A percentile compares a stretch with the other conserved stretches of the same genome.
These are phyloP conservation scores for Hippophae rhamnoides DNA, from an alignment of 306 rosid species.

Conservation along the genomic window DNA sequence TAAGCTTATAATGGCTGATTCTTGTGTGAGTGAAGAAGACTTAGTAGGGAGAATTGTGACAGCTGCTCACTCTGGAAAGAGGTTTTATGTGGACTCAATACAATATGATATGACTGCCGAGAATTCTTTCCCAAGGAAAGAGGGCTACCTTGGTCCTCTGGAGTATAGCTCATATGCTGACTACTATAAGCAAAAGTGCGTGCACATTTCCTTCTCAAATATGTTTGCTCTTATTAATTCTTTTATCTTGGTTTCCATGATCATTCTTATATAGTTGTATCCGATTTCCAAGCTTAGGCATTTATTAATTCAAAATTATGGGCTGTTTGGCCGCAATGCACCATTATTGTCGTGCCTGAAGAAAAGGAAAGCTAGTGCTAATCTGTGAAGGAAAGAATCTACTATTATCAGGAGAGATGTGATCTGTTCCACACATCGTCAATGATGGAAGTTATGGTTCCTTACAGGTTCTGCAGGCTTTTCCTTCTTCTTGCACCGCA, in stretches of 20 bases:
- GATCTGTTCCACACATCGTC: slow-evolving; percentile 22
- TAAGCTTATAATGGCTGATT: slow-evolving; percentile 84
- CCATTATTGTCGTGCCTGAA: slow-evolving; percentile 49
- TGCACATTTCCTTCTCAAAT: slow-evolving; percentile 22
- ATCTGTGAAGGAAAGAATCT: slow-evolving; percentile 48
- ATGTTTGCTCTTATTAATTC: slow-evolving; percentile 11
- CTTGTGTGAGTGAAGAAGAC: slow-evolving; percentile 57
- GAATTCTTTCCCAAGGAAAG: slow-evolving; percentile 93
- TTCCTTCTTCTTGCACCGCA: slow-evolving; percentile 57
- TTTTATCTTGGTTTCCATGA: slow-evolving; percentile 1
- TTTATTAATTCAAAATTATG: slow-evolving; percentile 24
- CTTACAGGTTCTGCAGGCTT: slow-evolving; percentile 57
- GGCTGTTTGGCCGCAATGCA: slow-evolving; percentile 36
- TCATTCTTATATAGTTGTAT: slow-evolving; percentile 2
- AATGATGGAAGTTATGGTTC: slow-evolving; percentile 31
- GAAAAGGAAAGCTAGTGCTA: slow-evolving; percentile 43
- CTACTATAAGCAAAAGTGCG: slow-evolving; percentile 96
- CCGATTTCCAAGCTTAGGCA: slow-evolving; percentile 12
- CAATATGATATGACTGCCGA: slow-evolving; percentile 85
- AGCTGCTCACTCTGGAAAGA: slow-evolving; percentile 98
- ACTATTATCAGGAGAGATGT: slow-evolving; percentile 29
- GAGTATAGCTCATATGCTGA: slow-evolving; percentile 98
- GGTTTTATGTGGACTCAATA: slow-evolving; percentile 94
- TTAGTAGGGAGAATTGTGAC: slow-evolving; percentile 84
- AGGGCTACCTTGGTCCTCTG: slow-evolving; percentile 96